Evolutionary conservation across 1,284 basidiomycete genomes (phyloP).

Genomic region (Moesziomyces antarcticus): DNA sequence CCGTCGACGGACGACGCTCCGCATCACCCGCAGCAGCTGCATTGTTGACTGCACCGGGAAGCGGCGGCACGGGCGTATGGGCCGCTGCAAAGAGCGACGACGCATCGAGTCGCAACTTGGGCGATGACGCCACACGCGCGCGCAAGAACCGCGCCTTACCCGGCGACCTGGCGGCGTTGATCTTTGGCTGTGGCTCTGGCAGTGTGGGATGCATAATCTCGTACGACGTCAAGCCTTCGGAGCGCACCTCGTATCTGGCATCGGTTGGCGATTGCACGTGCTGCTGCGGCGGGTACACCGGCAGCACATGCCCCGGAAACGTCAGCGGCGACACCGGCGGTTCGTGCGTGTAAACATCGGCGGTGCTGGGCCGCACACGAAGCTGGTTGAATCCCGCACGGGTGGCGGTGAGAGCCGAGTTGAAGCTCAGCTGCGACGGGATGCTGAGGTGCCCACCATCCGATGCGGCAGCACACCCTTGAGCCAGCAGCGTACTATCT

Average conservation of each 20-base stretch:
- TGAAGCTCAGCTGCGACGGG: constrained; percentile 32
- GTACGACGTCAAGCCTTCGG: constrained; percentile 25
- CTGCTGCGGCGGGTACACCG: not conserved
- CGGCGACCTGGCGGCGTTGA: not conserved
- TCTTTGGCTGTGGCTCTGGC: not conserved
- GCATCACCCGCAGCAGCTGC: not conserved
- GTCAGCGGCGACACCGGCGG: constrained; percentile 13
- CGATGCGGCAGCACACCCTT: not conserved
- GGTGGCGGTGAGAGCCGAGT: constrained; percentile 28
- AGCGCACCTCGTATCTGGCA: constrained; percentile 22
- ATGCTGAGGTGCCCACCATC: constrained; percentile 21
- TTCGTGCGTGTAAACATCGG: constrained; percentile 38
- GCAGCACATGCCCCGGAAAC: constrained; percentile 1
- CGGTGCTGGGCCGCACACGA: constrained; percentile 39
- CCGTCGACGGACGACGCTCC: constrained; percentile 34
- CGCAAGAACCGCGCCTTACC: constrained; percentile 21
- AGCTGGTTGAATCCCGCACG: not conserved
- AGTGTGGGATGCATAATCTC: not conserved
- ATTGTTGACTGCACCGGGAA: constrained; percentile 2
- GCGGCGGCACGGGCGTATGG: constrained; percentile 21
- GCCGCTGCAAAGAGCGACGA: constrained; percentile 7
- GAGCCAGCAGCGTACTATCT: not conserved
- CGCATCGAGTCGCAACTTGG: constrained; percentile 36
- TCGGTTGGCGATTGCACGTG: too few relatives aligned
- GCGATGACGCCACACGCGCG: constrained; percentile 38